These are phyloP conservation scores for Fusarium sp. DNA, from an alignment of 2,329 filamentous ascomycete species.

Conservation along the genomic window DNA sequence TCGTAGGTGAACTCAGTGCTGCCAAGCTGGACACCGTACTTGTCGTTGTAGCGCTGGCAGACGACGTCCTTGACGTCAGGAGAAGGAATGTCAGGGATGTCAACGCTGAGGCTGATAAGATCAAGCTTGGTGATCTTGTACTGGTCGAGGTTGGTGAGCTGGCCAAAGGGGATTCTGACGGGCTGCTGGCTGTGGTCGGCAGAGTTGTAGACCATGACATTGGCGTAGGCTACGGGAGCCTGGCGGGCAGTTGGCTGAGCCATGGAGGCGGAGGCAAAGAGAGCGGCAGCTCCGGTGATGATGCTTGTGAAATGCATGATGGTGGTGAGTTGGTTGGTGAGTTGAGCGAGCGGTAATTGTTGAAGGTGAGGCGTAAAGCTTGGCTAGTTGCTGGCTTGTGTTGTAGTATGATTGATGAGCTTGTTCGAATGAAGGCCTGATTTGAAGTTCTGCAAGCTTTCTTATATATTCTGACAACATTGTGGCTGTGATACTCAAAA, in stretches of 20 bases:
- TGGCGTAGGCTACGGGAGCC: conserved; percentile 15
- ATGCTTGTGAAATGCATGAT: conserved; percentile 22
- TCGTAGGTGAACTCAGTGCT: conserved; percentile 20
- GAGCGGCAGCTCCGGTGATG: conserved; percentile 5
- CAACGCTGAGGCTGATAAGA: conserved; percentile 13
- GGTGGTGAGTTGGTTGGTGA: not conserved
- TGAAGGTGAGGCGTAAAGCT: not conserved
- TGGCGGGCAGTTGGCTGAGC: conserved; percentile 15
- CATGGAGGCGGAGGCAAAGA: not conserved
- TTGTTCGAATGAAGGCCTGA: not conserved
- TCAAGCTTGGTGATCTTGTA: conserved; percentile 23
- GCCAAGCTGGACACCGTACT: conserved; percentile 27
- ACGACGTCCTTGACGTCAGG: conserved; percentile 15
- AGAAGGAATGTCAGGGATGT: conserved; percentile 8
- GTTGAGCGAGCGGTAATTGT: not conserved
- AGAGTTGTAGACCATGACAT: conserved; percentile 10
- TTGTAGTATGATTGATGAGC: not conserved
- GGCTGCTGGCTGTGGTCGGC: conserved; percentile 25
- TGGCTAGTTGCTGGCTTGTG: not conserved
- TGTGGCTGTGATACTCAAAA: not conserved
- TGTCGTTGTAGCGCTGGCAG: conserved; percentile 29
- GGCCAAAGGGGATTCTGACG: conserved; percentile 22
- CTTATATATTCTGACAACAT: conserved; percentile 3
- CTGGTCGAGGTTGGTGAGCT: conserved; percentile 23
- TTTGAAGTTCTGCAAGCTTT: fast-evolving